Base-by-base conservation (phyloP, 768 basidiomycete species). In the Xerocomellus amylosporus region DNA sequence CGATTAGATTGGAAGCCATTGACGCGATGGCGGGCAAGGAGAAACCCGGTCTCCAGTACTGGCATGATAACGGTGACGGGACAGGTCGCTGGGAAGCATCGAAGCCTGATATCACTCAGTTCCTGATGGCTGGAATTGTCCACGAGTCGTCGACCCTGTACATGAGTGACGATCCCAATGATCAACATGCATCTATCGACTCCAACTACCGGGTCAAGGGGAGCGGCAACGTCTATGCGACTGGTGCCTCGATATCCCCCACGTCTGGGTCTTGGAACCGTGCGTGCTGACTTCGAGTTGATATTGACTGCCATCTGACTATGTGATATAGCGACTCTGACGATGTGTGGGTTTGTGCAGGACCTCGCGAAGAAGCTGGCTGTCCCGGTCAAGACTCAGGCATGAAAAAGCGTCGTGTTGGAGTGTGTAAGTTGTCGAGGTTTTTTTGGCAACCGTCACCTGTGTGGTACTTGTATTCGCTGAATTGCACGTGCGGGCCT, bases 211-310 rank as follows among this genome's bases (percentile, higher is more conserved):
- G 41, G 26, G 49, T 52, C 9, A 46, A 41, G 31, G 62, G 62
- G 12, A 48, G 49, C n/a, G 46, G 49, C 24, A 63, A 63, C 19
- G 62, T 64, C 24, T 63, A 64, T 14, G 62, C 46, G 3, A 63
- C 62, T 14, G 62, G 62, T 37, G 37, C 42, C 24, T 51, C 62
- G 3, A 45, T 63, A 10, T 64, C 64, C 49, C 62, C 58, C 9
- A 51, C 59, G 2, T 36, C 62, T 31, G 54, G 53, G 34, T 55
- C 58, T 30, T 64, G 61, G 62, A 58, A 58, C 22, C 54, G 54
- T 63, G 22, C 20, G 58, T 60, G n/a, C 8, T 12, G 19, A 44
- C 10, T 6, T 31, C 17, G 14, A 10, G 7, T 12, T 30, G 17
- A 22, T n/a, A 30, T 39, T 39, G 14, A n/a, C 8, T 17, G 14